Evolutionary conservation across 2,329 filamentous ascomycete species (phyloP).

Genomic region (Mollisiaceae sp.): DNA sequence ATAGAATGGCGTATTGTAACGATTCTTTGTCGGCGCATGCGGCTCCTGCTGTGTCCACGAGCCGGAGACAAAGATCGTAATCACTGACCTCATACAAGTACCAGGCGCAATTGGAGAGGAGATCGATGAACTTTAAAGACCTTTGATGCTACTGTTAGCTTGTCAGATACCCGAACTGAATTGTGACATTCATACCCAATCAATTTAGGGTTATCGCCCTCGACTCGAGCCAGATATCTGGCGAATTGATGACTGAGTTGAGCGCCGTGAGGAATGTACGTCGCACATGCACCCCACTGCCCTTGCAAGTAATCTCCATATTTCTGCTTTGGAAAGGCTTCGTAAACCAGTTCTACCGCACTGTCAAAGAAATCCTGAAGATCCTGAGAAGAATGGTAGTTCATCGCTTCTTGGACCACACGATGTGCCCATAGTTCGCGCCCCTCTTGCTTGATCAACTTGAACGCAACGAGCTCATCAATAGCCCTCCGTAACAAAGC

Average conservation of each 20-base stretch:
- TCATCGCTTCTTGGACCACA: slow-evolving; percentile 35
- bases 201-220: slow-evolving; percentile 1
- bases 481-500: slow-evolving; percentile 22
- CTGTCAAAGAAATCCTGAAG: slow-evolving; percentile 28
- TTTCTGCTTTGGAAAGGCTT: slow-evolving; percentile 30
- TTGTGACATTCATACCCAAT: background rate
- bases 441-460: slow-evolving; percentile 32
- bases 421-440: slow-evolving; percentile 29
- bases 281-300: slow-evolving; percentile 25
- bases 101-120: slow-evolving; percentile 27
- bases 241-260: slow-evolving; percentile 25
- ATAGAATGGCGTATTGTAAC: slow-evolving; percentile 24
- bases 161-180: background rate
- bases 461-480: slow-evolving; percentile 24
- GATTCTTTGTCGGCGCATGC: slow-evolving; percentile 28
- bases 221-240: slow-evolving; percentile 14
- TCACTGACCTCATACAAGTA: slow-evolving; percentile 30
- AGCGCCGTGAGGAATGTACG: slow-evolving; percentile 29
- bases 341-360: slow-evolving; percentile 27
- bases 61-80: slow-evolving; percentile 21
- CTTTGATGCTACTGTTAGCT: slow-evolving; percentile 6
- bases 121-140: slow-evolving; percentile 22
- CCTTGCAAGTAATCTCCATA: slow-evolving; percentile 10
- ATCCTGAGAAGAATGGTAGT: slow-evolving; percentile 28
- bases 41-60: slow-evolving; percentile 21